phyloP scores from a whole-genome alignment of 225 moss, liverwort and hornwort species.

The Takakia lepidozioides region DNA sequence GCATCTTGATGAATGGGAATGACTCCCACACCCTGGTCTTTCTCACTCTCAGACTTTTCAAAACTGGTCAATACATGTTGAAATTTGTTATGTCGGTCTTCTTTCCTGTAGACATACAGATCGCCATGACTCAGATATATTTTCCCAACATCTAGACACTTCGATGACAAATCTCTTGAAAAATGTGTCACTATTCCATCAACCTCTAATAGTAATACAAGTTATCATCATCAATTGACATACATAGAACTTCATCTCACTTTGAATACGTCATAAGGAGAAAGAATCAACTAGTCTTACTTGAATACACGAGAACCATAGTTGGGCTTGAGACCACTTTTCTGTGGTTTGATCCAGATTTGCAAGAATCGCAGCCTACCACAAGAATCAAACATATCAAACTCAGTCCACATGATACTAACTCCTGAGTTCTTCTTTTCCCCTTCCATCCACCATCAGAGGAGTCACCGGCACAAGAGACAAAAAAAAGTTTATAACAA shows the following conservation, averaged over 20 bases:
- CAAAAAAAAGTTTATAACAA: too few species aligned
- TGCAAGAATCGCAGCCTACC: constrained; percentile 78
- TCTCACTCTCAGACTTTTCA: constrained; percentile 33
- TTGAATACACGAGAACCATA: constrained; percentile 82
- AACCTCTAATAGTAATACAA: too few species aligned
- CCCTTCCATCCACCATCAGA: too few species aligned
- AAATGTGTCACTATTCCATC: too few species aligned
- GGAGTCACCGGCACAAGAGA: too few species aligned
- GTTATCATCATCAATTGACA: too few species aligned
- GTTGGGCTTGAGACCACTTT: constrained; percentile 61
- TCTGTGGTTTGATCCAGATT: constrained; percentile 83
- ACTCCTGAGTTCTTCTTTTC: too few species aligned
- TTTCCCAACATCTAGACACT: constrained; percentile 2
- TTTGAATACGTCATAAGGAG: too few species aligned
- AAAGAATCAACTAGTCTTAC: too few species aligned
- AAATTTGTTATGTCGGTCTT: constrained; percentile 63
- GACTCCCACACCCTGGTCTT: constrained; percentile 63
- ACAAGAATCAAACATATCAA: background rate
- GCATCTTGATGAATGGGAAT: constrained; percentile 85
- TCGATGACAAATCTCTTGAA: too few species aligned
- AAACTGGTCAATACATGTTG: constrained; percentile 76
- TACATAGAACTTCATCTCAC: too few species aligned
- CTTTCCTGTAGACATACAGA: constrained; percentile 35
- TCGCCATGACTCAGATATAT: background rate
- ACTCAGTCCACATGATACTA: background rate